Evolutionary conservation across 2,329 filamentous ascomycete species (phyloP).

Genomic region (Nothomitra cinnamomea): DNA sequence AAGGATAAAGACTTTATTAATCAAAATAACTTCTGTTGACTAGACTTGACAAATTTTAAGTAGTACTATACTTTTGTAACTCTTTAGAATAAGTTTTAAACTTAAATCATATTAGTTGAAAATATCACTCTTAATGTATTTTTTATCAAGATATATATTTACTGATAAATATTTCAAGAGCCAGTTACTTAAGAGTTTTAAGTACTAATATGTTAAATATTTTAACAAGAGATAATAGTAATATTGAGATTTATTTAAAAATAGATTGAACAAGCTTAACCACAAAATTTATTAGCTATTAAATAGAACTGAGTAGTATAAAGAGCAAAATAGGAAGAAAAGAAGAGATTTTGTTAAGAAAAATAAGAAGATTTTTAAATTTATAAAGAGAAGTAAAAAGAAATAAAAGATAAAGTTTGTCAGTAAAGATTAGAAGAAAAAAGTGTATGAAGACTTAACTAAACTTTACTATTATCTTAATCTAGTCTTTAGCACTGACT

Average conservation of each 20-base stretch:
- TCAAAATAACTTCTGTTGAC: not conserved
- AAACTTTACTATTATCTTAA: not conserved
- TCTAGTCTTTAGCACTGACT: not conserved
- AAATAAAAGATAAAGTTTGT: not conserved
- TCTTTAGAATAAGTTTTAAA: not conserved
- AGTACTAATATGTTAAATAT: not conserved
- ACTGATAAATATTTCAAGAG: not conserved
- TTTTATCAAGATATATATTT: not conserved
- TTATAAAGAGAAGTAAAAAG: not conserved
- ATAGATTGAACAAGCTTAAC: not conserved
- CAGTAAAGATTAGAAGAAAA: not conserved
- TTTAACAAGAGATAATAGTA: not conserved
- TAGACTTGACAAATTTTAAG: not conserved
- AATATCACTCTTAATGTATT: not conserved
- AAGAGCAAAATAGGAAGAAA: not conserved
- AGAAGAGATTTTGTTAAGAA: not conserved
- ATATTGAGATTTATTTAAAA: not conserved
- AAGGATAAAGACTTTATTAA: not conserved
- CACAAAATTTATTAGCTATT: not conserved
- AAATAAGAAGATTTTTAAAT: not conserved
- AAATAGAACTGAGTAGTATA: not conserved
- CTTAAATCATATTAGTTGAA: not conserved
- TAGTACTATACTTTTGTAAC: not conserved
- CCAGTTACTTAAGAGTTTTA: not conserved
- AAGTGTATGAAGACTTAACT: not conserved